Base-by-base conservation (phyloP, 176 grass and related monocot species). In the Puccinellia tenuiflora region DNA sequence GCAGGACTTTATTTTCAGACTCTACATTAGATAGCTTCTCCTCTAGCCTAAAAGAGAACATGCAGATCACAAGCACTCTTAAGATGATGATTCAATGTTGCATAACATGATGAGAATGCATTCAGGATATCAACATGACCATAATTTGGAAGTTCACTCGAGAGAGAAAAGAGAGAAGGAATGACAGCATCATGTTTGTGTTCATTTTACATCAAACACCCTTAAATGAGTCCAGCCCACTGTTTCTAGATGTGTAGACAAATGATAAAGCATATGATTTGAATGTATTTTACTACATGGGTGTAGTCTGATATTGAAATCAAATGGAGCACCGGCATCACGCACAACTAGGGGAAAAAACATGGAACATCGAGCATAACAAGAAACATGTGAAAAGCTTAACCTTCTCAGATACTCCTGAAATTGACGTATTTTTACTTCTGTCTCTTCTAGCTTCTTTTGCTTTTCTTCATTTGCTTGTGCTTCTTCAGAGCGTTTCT, bases 1-100 rank as follows among this genome's bases (percentile, higher is more conserved):
- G 96, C 59, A 99, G 91, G 22, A 99, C 96, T 96, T 99, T 99
- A 88, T 99, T 99, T 90, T 99, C 96, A 73, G 96, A 99, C 67
- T 99, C 96, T 54, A 99, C 89, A 79, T 99, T 99, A 85, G 96
- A 78, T 15, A 96, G 85, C 84, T 99, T 99, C 85, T 99, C 96
- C 71, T 99, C 96, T 90, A 99, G 70, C 85, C 96, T 99, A 85
- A 80, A 85, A 65, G 50, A 90, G 50, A 86, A 80, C 28, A 86
- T 63, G 29, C 38, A 94, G 39, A 83, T 83, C 47, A 52, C 26
- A 46, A 17, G 83, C 5, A 45, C 34, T 75, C 64, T 80, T 80
- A 63, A 78, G 20, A 53, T 78, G 68, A 56, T 79, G 5, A 75
- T 45, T 67, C 33, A 25, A 80, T 68, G 68, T 68, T 64, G 35